phyloP scores from a whole-genome alignment of 192 early-diverging fungal species.

The Gaertneriomyces sp. region DNA sequence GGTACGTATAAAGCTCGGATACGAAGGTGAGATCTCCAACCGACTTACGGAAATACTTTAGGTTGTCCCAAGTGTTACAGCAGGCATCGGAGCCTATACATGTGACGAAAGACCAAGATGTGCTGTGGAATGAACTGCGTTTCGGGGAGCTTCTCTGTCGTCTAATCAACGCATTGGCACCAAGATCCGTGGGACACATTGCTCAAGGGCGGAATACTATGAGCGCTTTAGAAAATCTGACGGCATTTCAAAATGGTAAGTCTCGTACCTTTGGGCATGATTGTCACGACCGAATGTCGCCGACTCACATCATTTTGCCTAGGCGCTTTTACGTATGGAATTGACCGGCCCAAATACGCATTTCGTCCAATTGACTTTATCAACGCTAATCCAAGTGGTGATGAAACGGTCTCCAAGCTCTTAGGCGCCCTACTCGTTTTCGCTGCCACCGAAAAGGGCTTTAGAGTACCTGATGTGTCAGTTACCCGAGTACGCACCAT shows the following conservation, averaged over 20 bases:
- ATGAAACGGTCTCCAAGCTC: slow-evolving; percentile 28
- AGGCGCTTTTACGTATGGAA: slow-evolving; percentile 29
- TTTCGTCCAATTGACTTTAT: slow-evolving; percentile 43
- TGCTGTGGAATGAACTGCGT: slow-evolving; percentile 34
- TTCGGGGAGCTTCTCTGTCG: slow-evolving; percentile 26
- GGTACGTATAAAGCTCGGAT: neutral
- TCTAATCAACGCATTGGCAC: slow-evolving; percentile 34
- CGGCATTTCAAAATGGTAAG: slow-evolving; percentile 25
- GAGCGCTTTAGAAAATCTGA: slow-evolving; percentile 35
- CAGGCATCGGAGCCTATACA: neutral
- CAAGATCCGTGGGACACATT: slow-evolving; percentile 30
- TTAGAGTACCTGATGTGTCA: neutral
- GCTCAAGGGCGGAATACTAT: slow-evolving; percentile 4
- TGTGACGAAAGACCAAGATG: slow-evolving; percentile 1
- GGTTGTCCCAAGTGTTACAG: slow-evolving; percentile 15
- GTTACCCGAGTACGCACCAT: neutral
- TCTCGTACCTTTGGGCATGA: neutral
- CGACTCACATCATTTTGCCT: slow-evolving; percentile 6
- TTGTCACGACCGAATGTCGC: neutral
- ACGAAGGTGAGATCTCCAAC: neutral
- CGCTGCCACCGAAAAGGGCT: slow-evolving; percentile 15
- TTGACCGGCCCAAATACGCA: slow-evolving; percentile 4
- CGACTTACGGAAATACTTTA: neutral
- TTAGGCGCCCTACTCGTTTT: slow-evolving; percentile 29
- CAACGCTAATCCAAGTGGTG: slow-evolving; percentile 36